Percentiles rank a stretch among this genome's conserved stretches.
Evolutionary conservation across 2,329 filamentous ascomycete species (phyloP).

Genomic region (Trichocomaceae sp.): DNA sequence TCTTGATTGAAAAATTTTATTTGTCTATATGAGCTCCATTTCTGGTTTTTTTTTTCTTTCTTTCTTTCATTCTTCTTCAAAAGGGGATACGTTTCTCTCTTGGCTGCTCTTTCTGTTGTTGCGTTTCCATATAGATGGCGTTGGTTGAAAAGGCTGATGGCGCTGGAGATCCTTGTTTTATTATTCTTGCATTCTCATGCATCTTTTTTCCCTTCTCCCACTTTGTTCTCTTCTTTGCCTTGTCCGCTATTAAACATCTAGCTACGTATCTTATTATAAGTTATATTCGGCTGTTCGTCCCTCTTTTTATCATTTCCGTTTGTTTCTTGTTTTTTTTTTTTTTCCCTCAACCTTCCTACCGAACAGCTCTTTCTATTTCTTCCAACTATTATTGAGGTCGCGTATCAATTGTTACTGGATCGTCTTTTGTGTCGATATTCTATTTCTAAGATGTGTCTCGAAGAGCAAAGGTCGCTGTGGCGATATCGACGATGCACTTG

Average conservation of each 20-base stretch:
- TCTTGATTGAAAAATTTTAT: conserved; percentile 11
- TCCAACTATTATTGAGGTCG: background rate
- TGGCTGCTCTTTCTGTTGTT: conserved; percentile 24
- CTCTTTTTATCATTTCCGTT: background rate
- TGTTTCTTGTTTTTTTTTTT: background rate
- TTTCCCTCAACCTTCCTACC: background rate
- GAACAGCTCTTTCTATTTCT: background rate
- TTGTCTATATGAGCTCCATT: conserved; percentile 29
- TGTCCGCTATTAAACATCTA: background rate
- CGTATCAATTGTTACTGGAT: background rate
- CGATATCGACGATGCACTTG: background rate
- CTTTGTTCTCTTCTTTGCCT: conserved; percentile 13
- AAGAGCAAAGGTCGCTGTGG: background rate
- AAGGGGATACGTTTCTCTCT: conserved; percentile 14
- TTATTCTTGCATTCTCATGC: conserved; percentile 5
- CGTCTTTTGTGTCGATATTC: background rate
- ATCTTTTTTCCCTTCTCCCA: conserved; percentile 2
- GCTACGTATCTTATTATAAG: background rate
- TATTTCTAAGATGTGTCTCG: background rate
- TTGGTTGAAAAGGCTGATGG: conserved; percentile 28
- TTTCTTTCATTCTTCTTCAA: too few relatives aligned
- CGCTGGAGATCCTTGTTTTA: conserved; percentile 17
- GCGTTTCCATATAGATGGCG: conserved; percentile 32
- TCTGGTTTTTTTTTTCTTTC: conserved; percentile 3
- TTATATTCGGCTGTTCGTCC: conserved; percentile 1